Conservation (phyloP, 169 alveolate species). For the Plasmodium fragile region DNA sequence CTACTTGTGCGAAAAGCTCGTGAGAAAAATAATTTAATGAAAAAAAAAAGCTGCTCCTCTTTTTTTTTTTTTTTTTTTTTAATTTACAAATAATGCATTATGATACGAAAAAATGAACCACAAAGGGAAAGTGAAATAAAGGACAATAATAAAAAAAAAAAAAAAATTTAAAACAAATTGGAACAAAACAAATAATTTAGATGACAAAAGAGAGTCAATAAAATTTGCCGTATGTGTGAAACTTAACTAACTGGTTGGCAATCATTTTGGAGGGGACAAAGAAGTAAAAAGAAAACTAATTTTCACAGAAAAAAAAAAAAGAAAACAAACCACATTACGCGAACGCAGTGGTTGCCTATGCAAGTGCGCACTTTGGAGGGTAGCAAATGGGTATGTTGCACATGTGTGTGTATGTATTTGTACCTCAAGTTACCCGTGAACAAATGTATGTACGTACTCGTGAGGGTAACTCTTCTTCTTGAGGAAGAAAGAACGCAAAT, state of each 20-base stretch:
- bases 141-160: neutral
- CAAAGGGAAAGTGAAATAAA: neutral
- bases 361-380: neutral
- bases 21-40: conserved; percentile 4
- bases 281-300: neutral
- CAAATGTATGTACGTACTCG: neutral
- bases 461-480: neutral
- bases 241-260: neutral
- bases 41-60: neutral
- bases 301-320: conserved; percentile 14
- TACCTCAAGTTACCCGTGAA: neutral
- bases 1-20: neutral
- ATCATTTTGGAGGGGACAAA: neutral
- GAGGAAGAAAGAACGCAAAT: neutral
- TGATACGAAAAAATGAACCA: neutral
- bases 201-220: conserved; percentile 23
- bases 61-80: neutral
- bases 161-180: neutral
- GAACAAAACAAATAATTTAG: conserved; percentile 56
- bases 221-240: conserved; percentile 18
- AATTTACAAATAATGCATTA: neutral
- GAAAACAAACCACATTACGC: conserved; percentile 25
- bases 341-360: neutral
- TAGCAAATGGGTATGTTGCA: neutral
- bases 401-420: neutral